phyloP scores from a whole-genome alignment of 805 yeast species.

The Saccharomyces kudriavzevii region DNA sequence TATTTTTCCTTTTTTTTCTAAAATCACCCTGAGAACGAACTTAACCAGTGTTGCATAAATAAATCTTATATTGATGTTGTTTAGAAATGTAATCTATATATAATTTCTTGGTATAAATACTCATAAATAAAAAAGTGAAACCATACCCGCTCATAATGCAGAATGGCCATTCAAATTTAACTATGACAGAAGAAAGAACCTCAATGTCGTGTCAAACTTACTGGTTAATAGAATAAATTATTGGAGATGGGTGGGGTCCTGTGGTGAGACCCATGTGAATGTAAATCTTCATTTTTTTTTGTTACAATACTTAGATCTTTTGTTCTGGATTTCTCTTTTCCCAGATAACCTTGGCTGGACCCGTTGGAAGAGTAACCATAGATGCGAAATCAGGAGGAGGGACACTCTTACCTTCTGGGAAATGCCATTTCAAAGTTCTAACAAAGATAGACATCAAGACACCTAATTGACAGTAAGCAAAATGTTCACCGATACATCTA shows the following conservation, averaged over 20 bases:
- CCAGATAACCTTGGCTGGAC: constrained; percentile 67
- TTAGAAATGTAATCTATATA: neutral
- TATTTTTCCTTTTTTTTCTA: too few relatives aligned
- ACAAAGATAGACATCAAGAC: constrained; percentile 69
- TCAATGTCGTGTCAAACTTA: neutral
- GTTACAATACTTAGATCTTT: constrained; percentile 5
- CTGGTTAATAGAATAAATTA: neutral
- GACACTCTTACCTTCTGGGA: constrained; percentile 45
- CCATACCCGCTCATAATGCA: neutral
- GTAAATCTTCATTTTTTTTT: neutral
- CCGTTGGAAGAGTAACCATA: constrained; percentile 86
- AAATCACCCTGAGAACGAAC: too few relatives aligned
- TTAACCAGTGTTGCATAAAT: neutral
- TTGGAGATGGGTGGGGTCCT: neutral
- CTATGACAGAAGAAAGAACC: neutral
- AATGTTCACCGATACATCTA: constrained; percentile 98
- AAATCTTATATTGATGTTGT: neutral
- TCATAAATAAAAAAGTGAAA: neutral
- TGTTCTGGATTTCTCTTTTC: constrained; percentile 46
- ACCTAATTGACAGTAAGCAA: constrained; percentile 90
- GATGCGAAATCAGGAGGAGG: constrained; percentile 74
- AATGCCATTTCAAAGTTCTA: constrained; percentile 69
- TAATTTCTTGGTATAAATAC: neutral
- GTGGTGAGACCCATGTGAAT: neutral
- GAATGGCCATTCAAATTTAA: neutral